A percentile compares a stretch with the other conserved stretches of the same genome.
phyloP scores from a whole-genome alignment of 306 rosid species.

The Lathyrus oleraceus region DNA sequence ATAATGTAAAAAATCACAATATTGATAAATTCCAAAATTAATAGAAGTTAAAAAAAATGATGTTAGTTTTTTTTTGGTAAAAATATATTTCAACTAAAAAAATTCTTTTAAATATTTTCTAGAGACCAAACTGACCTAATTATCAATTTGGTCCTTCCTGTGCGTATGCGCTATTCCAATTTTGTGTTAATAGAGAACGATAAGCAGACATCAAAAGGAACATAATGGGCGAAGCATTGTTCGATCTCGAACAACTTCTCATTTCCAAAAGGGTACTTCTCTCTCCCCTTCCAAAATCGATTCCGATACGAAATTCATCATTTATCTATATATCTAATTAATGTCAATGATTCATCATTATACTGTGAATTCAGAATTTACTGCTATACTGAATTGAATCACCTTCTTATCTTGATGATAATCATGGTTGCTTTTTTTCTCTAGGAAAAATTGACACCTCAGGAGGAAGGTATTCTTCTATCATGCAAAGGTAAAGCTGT shows the following conservation, averaged over 20 bases:
- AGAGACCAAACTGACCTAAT: background rate
- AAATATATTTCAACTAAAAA: no score
- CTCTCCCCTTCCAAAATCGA: background rate
- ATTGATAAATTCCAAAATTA: no score
- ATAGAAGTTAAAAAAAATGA: no score
- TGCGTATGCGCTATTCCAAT: background rate
- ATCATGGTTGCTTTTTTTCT: background rate
- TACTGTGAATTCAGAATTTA: no score
- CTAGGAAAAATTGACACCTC: slow-evolving; percentile 46
- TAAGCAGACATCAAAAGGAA: background rate
- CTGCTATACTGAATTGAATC: background rate
- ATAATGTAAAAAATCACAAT: no score
- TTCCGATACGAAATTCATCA: background rate
- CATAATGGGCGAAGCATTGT: slow-evolving; percentile 15
- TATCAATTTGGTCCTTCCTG: background rate
- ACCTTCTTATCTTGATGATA: background rate
- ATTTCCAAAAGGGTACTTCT: slow-evolving; percentile 4
- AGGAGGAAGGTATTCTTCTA: slow-evolving; percentile 44
- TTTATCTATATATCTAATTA: background rate
- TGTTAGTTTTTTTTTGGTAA: no score
- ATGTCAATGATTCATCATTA: no score
- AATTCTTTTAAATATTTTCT: background rate
- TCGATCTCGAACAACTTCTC: slow-evolving; percentile 30
- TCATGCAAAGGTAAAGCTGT: slow-evolving; percentile 46
- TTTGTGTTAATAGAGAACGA: background rate